Conservation (phyloP, 2,329 filamentous ascomycete genomes). For the Emmonsia crescens region DNA sequence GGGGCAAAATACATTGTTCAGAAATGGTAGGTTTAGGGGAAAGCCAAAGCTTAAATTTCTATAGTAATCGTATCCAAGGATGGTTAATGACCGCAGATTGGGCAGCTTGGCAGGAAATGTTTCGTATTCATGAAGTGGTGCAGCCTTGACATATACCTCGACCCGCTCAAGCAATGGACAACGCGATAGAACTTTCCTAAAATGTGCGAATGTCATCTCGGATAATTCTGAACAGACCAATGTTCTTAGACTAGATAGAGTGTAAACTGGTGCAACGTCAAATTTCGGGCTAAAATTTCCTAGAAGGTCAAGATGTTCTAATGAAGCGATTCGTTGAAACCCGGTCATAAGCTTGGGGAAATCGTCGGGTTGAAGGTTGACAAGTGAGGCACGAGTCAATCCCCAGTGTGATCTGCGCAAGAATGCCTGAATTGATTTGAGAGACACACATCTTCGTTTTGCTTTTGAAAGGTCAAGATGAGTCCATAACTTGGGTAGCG, state of each 20-base stretch:
- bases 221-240: conserved; percentile 8
- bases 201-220: conserved; percentile 5
- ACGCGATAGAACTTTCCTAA: conserved; percentile 8
- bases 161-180: conserved; percentile 13
- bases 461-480: conserved; percentile 43
- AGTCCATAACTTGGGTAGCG: conserved; percentile 40
- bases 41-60: background rate
- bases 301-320: conserved; percentile 23
- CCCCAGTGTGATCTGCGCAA: conserved; percentile 25
- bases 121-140: background rate
- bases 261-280: conserved; percentile 2
- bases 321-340: conserved; percentile 18
- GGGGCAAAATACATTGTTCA: conserved; percentile 1
- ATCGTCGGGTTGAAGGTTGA: conserved; percentile 16
- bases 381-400: conserved; percentile 21
- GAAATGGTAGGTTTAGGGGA: background rate
- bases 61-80: background rate
- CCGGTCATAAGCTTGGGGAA: conserved; percentile 18
- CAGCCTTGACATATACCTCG: conserved; percentile 5
- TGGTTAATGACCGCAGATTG: conserved; percentile 3
- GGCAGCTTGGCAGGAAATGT: conserved; percentile 1
- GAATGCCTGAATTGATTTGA: conserved; percentile 25
- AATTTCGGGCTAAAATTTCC: conserved; percentile 13
- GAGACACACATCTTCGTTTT: conserved; percentile 29
- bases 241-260: conserved; percentile 11